Percentiles rank a stretch among this genome's conserved stretches.
phyloP scores from a whole-genome alignment of 345 rosid genomes.

The Dimocarpus longan region DNA sequence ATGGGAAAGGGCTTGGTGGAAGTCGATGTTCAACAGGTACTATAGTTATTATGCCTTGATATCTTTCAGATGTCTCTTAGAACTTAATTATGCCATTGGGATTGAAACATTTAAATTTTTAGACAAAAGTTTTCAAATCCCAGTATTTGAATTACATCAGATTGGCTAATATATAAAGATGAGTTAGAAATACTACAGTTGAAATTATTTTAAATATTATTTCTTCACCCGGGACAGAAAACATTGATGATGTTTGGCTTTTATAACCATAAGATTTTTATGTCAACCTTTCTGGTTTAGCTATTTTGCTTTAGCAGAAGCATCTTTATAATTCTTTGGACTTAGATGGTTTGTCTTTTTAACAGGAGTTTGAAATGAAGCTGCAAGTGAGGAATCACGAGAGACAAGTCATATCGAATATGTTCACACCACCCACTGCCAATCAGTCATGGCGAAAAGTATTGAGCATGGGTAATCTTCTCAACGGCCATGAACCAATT shows the following conservation, averaged over 20 bases:
- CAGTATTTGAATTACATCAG: background rate
- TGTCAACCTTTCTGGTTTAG: background rate
- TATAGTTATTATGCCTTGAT: constrained; percentile 5
- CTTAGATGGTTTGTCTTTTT: constrained; percentile 23
- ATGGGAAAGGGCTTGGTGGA: constrained; percentile 60
- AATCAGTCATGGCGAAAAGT: constrained; percentile 98
- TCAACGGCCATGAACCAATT: constrained; percentile 92
- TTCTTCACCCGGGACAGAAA: background rate
- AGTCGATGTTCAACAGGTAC: constrained; percentile 43
- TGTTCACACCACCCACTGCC: constrained; percentile 75
- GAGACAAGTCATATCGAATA: constrained; percentile 60
- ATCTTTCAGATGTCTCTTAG: background rate
- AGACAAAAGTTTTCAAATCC: background rate
- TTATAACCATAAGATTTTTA: background rate
- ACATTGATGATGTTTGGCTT: background rate
- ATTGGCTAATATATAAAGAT: background rate
- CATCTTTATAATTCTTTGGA: background rate
- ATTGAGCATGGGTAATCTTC: constrained; percentile 94
- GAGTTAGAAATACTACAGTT: background rate
- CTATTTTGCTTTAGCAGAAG: constrained; percentile 12
- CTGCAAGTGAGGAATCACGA: constrained; percentile 55
- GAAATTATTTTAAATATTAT: background rate
- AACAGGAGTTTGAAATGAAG: constrained; percentile 67
- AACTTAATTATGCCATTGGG: background rate
- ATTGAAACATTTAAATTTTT: background rate